Evolutionary conservation across 148 eudicot species (phyloP).

Genomic region (Fagopyrum homotropicum): DNA sequence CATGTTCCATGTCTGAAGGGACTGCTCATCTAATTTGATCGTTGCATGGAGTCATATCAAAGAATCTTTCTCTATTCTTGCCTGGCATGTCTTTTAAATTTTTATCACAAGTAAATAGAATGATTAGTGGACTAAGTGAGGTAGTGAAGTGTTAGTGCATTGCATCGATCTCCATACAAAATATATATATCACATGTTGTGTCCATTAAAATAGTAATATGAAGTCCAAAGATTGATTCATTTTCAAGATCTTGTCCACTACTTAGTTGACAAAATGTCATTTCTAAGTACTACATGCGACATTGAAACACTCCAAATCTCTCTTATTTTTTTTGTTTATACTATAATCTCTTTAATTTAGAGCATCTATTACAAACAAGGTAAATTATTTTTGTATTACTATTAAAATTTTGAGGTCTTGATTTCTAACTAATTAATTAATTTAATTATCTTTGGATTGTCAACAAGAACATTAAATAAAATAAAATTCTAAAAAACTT

Average conservation of each 20-base stretch:
- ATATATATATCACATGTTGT: not conserved
- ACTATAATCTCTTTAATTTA: not conserved
- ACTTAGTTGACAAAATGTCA: conserved; percentile 2
- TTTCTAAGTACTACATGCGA: conserved; percentile 3
- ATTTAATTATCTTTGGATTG: no score
- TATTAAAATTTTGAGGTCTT: no score
- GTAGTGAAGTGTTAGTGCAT: conserved; percentile 6
- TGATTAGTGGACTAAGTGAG: not conserved
- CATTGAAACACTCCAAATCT: not conserved
- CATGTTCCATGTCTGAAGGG: conserved; percentile 1
- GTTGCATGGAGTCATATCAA: not conserved
- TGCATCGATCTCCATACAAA: not conserved
- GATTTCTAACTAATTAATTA: no score
- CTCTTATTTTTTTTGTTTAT: not conserved
- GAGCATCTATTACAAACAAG: no score
- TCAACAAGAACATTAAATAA: no score
- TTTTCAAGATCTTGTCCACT: conserved; percentile 8
- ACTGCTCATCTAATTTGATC: not conserved
- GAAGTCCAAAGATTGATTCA: conserved; percentile 10
- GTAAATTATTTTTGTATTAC: no score
- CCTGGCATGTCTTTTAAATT: no score
- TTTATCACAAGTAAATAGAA: no score
- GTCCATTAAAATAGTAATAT: not conserved
- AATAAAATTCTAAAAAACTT: no score
- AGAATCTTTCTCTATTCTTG: not conserved